These are phyloP conservation scores for Chlorencoelia australis DNA, from an alignment of 2,329 filamentous ascomycete species.

Conservation along the genomic window DNA sequence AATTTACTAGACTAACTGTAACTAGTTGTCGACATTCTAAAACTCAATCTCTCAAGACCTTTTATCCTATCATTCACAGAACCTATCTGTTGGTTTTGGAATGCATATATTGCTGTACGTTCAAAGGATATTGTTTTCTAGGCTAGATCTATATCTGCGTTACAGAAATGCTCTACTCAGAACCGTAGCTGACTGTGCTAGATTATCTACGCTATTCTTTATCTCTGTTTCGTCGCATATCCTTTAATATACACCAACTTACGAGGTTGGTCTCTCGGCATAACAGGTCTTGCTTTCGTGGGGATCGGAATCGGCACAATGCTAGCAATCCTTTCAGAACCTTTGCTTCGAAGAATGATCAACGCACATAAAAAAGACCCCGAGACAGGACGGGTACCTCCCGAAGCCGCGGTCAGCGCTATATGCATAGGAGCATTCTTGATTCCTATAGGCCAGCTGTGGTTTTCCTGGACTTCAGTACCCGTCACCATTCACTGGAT, in stretches of 20 bases:
- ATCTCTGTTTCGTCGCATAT: constrained; percentile 85
- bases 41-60: constrained; percentile 66
- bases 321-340: constrained; percentile 53
- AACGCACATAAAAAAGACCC: constrained; percentile 67
- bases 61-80: constrained; percentile 71
- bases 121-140: no score
- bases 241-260: constrained; percentile 67
- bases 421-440: constrained; percentile 69
- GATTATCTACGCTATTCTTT: constrained; percentile 76
- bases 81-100: constrained; percentile 67
- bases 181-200: constrained; percentile 3
- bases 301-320: constrained; percentile 59
- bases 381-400: constrained; percentile 59
- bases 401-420: constrained; percentile 72
- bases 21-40: constrained; percentile 56
- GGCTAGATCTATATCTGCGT: no score
- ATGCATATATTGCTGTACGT: constrained; percentile 49
- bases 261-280: constrained; percentile 66
- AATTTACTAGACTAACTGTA: constrained; percentile 2
- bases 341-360: constrained; percentile 67
- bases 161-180: no score
- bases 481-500: constrained; percentile 72
- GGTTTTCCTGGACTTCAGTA: constrained; percentile 81
- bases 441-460: constrained; percentile 69
- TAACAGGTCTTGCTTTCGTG: constrained; percentile 68